Percentiles rank a stretch among this genome's conserved stretches.
phyloP scores from a whole-genome alignment of 768 basidiomycete species.

The Leccinum imitatum region DNA sequence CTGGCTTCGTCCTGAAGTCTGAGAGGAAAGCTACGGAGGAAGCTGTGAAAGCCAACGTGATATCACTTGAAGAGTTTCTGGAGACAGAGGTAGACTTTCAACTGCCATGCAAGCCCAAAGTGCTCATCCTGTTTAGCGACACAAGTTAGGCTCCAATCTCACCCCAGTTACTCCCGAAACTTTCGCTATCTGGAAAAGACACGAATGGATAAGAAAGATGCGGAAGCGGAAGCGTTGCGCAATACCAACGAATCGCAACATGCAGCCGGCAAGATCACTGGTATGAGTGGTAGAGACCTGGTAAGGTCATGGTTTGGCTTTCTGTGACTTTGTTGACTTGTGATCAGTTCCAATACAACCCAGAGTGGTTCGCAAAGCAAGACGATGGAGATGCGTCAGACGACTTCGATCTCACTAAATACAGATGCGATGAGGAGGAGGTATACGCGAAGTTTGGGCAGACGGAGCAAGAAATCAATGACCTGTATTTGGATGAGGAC shows the following conservation, averaged over 20 bases:
- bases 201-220: constrained; percentile 91
- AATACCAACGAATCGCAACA: constrained; percentile 81
- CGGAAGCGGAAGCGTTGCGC: constrained; percentile 76
- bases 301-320: not conserved
- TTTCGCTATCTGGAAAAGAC: constrained; percentile 94
- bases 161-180: constrained; percentile 93
- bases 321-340: constrained; percentile 7
- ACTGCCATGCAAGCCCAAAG: constrained; percentile 40
- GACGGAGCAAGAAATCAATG: constrained; percentile 16
- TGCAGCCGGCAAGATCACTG: constrained; percentile 85
- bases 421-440: constrained; percentile 44
- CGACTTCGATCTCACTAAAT: constrained; percentile 57
- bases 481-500: constrained; percentile 25
- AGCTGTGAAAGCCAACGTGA: constrained; percentile 82
- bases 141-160: constrained; percentile 86
- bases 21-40: constrained; percentile 92
- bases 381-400: constrained; percentile 48
- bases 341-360: constrained; percentile 88
- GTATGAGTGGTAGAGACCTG: constrained; percentile 90
- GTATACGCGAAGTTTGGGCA: constrained; percentile 27
- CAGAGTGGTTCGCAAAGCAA: constrained; percentile 88
- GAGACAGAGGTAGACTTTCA: constrained; percentile 85
- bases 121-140: constrained; percentile 55
- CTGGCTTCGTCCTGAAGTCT: constrained; percentile 93
- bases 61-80: constrained; percentile 94